phyloP scores from a whole-genome alignment of 1,284 basidiomycete genomes.

The Rhodotorula sp. region DNA sequence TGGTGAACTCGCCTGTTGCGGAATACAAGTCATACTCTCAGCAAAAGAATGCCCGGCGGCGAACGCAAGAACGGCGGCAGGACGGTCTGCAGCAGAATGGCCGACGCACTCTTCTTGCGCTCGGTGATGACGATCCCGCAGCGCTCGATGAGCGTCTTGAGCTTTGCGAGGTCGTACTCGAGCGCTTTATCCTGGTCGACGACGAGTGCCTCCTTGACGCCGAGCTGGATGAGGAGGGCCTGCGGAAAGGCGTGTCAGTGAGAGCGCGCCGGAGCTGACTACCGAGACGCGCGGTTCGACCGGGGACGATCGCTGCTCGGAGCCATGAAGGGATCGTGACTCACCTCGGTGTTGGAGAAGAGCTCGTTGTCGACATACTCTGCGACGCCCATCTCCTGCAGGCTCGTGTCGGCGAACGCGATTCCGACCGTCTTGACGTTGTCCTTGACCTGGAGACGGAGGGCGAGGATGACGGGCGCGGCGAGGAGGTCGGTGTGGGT shows the following conservation, averaged over 20 bases:
- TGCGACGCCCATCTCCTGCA: slow-evolving; percentile 62
- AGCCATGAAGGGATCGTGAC: slow-evolving; percentile 7
- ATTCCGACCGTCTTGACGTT: slow-evolving; percentile 57
- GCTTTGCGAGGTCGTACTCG: slow-evolving; percentile 82
- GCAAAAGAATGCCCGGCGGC: not conserved
- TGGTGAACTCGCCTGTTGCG: slow-evolving; percentile 72
- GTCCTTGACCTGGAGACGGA: slow-evolving; percentile 71
- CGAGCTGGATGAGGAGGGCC: slow-evolving; percentile 93
- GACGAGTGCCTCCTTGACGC: slow-evolving; percentile 84
- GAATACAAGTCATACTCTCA: too few species aligned
- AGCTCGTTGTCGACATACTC: slow-evolving; percentile 95
- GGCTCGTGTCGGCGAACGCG: slow-evolving; percentile 60
- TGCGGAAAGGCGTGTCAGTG: slow-evolving; percentile 49
- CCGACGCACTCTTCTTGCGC: slow-evolving; percentile 70
- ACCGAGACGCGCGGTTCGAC: too few species aligned
- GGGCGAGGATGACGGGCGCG: slow-evolving; percentile 86
- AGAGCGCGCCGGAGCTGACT: too few species aligned
- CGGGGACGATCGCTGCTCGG: too few species aligned
- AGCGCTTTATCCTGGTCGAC: slow-evolving; percentile 57
- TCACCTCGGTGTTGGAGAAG: slow-evolving; percentile 91
- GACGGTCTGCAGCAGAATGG: not conserved
- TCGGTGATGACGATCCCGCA: slow-evolving; percentile 90
- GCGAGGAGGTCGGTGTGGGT: slow-evolving; percentile 75
- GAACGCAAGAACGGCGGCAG: too few species aligned
- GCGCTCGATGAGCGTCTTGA: slow-evolving; percentile 79